These are phyloP conservation scores for Skeletonema marinoi DNA, from an alignment of 108 stramenopile genomes.

Conservation along the genomic window DNA sequence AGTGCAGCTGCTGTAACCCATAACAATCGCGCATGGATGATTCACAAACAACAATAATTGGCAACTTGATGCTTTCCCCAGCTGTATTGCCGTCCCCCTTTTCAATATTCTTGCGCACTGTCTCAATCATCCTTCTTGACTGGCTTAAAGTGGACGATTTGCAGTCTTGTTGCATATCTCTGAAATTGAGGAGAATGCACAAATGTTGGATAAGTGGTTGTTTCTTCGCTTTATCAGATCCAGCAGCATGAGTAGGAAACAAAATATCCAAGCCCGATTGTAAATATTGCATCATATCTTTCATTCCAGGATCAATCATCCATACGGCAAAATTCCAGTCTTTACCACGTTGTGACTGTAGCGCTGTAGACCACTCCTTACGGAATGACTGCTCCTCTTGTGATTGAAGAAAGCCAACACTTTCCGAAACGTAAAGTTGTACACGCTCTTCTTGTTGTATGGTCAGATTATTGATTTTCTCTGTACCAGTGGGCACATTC, in stretches of 20 bases:
- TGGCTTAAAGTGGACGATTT: conserved; percentile 7
- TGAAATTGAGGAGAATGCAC: conserved; percentile 51
- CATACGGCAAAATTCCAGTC: conserved; percentile 39
- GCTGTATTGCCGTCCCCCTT: background rate
- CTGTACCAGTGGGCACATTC: conserved; percentile 21
- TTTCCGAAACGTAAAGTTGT: conserved; percentile 33
- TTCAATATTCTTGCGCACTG: background rate
- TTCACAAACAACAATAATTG: conserved; percentile 42
- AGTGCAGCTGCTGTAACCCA: conserved; percentile 38
- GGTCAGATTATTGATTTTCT: background rate
- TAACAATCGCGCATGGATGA: conserved; percentile 44
- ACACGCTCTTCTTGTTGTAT: conserved; percentile 14
- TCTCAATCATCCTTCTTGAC: conserved; percentile 2
- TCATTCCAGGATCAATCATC: conserved; percentile 35
- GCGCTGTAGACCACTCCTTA: conserved; percentile 4
- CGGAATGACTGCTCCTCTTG: conserved; percentile 4
- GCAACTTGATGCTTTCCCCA: background rate
- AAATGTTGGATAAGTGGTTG: conserved; percentile 23
- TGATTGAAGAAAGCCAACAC: background rate
- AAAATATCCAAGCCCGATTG: conserved; percentile 24
- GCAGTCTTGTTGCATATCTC: conserved; percentile 15
- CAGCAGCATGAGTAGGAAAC: conserved; percentile 10
- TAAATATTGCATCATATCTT: conserved; percentile 31
- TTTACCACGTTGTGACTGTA: conserved; percentile 13
- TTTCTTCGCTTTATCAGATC: conserved; percentile 15